Evolutionary conservation across 176 grass and related monocot genomes (phyloP).

Genomic region (Thalia dealbata): DNA sequence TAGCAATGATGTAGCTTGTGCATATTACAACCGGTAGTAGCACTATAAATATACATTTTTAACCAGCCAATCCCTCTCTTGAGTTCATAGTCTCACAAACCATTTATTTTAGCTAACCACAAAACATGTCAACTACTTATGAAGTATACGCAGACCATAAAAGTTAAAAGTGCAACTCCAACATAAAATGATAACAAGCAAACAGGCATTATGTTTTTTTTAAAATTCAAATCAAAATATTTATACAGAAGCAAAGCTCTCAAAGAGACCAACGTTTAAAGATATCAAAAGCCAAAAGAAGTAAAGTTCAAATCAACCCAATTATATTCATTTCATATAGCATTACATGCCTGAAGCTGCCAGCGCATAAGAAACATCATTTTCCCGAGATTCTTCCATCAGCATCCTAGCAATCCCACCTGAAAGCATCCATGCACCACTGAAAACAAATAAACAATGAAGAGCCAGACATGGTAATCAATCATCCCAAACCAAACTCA

Average conservation of each 20-base stretch:
- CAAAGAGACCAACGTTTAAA: neutral
- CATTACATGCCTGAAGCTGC: conserved; percentile 61
- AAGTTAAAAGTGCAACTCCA: neutral
- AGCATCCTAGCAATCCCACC: conserved; percentile 59
- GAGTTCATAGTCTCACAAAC: neutral
- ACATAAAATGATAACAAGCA: neutral
- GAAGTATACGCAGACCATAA: neutral
- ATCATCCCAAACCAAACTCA: neutral
- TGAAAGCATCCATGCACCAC: conserved; percentile 82
- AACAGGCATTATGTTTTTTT: too few species aligned
- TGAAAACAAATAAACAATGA: conserved; percentile 8
- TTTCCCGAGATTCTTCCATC: conserved; percentile 47
- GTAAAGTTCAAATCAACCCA: neutral
- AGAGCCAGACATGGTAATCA: neutral
- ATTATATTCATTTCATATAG: neutral
- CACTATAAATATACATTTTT: neutral
- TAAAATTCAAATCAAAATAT: neutral
- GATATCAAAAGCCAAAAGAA: neutral
- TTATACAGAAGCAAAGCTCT: neutral
- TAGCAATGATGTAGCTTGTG: neutral
- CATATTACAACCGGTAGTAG: neutral
- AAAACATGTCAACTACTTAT: neutral
- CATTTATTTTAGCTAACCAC: neutral
- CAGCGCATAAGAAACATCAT: conserved; percentile 52
- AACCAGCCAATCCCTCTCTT: neutral